Percentiles rank a stretch among this genome's conserved stretches.
These are phyloP conservation scores for Colletotrichum sp. DNA, from an alignment of 2,329 filamentous ascomycete genomes.

Conservation along the genomic window DNA sequence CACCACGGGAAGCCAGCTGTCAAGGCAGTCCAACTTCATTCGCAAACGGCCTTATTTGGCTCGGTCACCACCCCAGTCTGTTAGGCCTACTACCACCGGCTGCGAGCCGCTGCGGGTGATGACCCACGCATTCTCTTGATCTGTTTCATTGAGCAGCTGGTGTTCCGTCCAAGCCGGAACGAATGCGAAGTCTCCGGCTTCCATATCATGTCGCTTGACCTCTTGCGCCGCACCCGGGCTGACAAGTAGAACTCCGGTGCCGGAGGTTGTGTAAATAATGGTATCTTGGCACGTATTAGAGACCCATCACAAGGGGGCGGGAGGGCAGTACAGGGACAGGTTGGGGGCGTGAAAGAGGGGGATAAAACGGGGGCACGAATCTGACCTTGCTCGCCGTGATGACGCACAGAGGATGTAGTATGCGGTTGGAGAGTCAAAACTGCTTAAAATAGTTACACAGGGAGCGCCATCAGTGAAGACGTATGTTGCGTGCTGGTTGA, in stretches of 20 bases:
- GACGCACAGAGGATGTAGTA: conserved; percentile 67
- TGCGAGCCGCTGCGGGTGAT: conserved; percentile 66
- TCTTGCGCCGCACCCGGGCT: conserved; percentile 57
- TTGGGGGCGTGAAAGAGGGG: neutral
- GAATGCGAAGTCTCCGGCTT: conserved; percentile 71
- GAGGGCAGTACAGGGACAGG: neutral
- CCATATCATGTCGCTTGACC: conserved; percentile 60
- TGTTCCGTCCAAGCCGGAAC: conserved; percentile 75
- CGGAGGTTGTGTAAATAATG: conserved; percentile 70
- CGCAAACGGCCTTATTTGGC: conserved; percentile 25
- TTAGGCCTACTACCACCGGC: conserved; percentile 67
- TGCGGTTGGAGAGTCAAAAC: conserved; percentile 69
- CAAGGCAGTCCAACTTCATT: neutral
- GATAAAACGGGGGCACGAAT: neutral
- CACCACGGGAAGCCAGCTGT: neutral
- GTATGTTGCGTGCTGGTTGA: neutral
- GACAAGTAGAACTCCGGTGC: conserved; percentile 65
- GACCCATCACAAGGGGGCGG: neutral
- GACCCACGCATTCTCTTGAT: conserved; percentile 67
- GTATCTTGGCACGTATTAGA: conserved; percentile 54
- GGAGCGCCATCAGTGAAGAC: neutral
- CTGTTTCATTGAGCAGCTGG: conserved; percentile 70
- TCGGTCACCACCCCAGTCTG: conserved; percentile 64
- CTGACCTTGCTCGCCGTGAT: conserved; percentile 72
- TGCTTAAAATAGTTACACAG: conserved; percentile 34